Conservation (phyloP, 768 basidiomycete genomes). For the Strobilomyces confusus region DNA sequence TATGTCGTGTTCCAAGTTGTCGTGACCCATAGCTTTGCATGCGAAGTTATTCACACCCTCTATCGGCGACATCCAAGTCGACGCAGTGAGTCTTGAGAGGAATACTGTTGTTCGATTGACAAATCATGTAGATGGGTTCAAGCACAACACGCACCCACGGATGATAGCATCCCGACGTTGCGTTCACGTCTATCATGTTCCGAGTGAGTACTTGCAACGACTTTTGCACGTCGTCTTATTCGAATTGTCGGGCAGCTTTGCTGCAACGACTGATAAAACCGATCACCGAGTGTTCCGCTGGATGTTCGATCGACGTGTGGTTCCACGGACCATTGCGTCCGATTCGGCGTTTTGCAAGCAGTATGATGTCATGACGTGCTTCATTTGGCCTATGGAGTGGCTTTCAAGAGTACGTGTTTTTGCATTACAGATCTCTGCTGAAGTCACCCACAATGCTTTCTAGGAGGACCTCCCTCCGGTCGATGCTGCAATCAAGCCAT, state of each 20-base stretch:
- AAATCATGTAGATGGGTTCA: not conserved
- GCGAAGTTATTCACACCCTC: not conserved
- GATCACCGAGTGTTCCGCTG: constrained; percentile 4
- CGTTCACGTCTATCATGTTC: not conserved
- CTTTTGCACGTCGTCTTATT: not conserved
- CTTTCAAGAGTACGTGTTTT: not conserved
- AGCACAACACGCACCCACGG: not conserved
- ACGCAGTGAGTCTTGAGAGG: not conserved
- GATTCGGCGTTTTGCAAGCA: constrained; percentile 3
- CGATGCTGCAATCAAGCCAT: constrained; percentile 7
- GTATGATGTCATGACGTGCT: not conserved
- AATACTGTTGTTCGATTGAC: not conserved
- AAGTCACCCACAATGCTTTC: not conserved
- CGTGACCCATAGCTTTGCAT: too few relatives aligned
- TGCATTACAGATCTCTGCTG: too few relatives aligned
- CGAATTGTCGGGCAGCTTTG: not conserved
- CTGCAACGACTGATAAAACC: not conserved
- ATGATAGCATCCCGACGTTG: too few relatives aligned
- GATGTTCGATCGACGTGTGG: constrained; percentile 11
- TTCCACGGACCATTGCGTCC: constrained; percentile 1
- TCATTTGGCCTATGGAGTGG: constrained; percentile 11
- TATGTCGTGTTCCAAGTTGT: not conserved
- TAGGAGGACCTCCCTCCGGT: constrained; percentile 7
- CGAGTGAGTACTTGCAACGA: not conserved
- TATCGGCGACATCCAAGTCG: not conserved